Base-by-base conservation (phyloP, 2,329 filamentous ascomycete species). In the Cyphellophora europaea region DNA sequence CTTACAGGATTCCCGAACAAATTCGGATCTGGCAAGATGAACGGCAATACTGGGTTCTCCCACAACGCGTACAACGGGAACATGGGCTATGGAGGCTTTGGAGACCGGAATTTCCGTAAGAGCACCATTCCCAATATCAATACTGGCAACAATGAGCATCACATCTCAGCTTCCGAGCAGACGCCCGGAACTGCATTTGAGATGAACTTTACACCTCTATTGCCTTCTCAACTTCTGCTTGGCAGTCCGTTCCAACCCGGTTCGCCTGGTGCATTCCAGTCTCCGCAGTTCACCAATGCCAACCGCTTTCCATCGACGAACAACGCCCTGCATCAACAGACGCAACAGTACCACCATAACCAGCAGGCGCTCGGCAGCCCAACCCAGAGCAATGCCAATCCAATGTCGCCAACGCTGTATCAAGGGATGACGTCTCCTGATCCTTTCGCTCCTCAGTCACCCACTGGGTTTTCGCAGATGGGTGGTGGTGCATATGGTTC, bases 231-330 rank as follows among this genome's bases (percentile, higher is more conserved):
- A 63, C 71, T 98, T 50, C 77, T 98, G 16, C 80, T 96, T 33
- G 91, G 91, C 31, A 95, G 87, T 61, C 91, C 91, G 12, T 96
- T 96, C 64, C 91, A 96, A 63, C 87, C 91, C 11, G 91, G 88
- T 27, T 94, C 85, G 4, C 89, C 89, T 3, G 84, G 82, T 19
- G 80, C 84, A 23, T 96, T 95, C 62, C 78, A 80, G 42, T 94
- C 83, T 47, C 82, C 88, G 25, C 88, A 95, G 58, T 98, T 95
- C 61, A 81, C 91, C 59, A 87, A 73, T 56, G 79, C 91, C 57
- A 74, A 79, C 40, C 76, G 71, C 43, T 93, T 91, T 62, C 74
- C 87, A 51, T 74, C 78, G 48, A 67, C 71, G 46, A 70, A 67
- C 47, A 53, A 51, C 42, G 55, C 58, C 32, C 63, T 63, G 38